Conservation (phyloP, 768 basidiomycete species). For the Lentinula guzmanii region DNA sequence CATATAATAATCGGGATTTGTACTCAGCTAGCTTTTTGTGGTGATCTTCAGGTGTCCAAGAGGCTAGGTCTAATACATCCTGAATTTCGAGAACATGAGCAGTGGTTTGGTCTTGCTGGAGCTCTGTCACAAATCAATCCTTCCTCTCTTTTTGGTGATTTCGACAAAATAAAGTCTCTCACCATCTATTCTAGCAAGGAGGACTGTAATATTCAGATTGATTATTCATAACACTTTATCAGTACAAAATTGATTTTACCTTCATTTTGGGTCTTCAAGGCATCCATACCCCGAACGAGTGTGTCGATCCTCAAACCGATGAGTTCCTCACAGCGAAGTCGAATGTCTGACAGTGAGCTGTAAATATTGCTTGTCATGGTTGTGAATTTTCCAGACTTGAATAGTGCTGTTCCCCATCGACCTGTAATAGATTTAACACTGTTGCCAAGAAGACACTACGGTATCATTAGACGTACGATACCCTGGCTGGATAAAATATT, state of each 20-base stretch:
- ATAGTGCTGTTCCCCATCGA: not conserved
- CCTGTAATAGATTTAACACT: not conserved
- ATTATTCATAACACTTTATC: not conserved
- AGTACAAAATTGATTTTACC: not conserved
- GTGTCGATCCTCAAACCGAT: not conserved
- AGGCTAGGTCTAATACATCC: not conserved
- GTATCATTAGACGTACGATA: not conserved
- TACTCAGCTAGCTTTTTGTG: not conserved
- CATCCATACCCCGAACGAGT: not conserved
- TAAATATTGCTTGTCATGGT: not conserved
- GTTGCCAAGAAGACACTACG: not conserved
- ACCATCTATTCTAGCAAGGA: not conserved
- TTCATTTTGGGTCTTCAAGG: not conserved
- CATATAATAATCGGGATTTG: not conserved
- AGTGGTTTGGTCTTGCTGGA: not conserved
- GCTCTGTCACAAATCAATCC: not conserved
- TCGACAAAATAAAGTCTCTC: not conserved
- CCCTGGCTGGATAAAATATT: not conserved
- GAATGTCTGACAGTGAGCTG: not conserved
- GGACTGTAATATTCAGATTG: not conserved
- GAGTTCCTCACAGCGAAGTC: not conserved
- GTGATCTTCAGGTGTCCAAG: not conserved
- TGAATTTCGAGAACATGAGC: not conserved
- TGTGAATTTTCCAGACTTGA: not conserved
- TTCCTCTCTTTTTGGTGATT: not conserved